Evolutionary conservation across 2,329 filamentous ascomycete genomes (phyloP), one percentile per base, ranked within the genome.

Genomic region (Aspergillus awamori): DNA sequence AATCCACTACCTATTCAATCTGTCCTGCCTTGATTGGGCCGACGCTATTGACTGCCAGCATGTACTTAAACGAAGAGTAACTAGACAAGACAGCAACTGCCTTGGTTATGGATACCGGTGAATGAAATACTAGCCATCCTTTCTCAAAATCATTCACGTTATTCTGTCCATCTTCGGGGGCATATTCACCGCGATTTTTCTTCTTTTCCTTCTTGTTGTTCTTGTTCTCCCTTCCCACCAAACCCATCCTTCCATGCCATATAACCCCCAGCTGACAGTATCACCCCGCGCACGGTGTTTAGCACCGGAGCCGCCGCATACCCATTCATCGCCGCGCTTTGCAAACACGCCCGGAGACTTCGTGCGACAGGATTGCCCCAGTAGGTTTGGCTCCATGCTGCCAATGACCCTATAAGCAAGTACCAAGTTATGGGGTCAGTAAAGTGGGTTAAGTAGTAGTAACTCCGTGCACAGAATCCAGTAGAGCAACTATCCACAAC

Each of bases 251-350:
- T 8, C 48, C 36, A 49, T 15, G 22, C 38, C 41, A 20, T 10
- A 47, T 39, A 36, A 1, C 47, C 47, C 4, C 15, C 7, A 28
- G 28, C 24, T 13, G 38, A 20, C 15, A 24, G n/a, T 13, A 45
- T 11, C 28, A 39, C 4, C 20, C 56, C 55, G 8, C 36, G 56
- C n/a, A 58, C 17, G 13, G 33, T 38, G 11, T 28, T 24, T 13
- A 43, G 13, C 30, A 58, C 28, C 41, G 43, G 28, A 15, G 39
- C 10, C 28, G 26, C 15, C 11, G 41, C 54, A 49, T 57, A 57
- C 6, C 56, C 56, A 52, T 39, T 49, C 56, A 58, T 58, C n/a
- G 17, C 56, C 15, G 56, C 56, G 22, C 56, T 52, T 20, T 52
- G 33, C 8, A 41, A 24, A 15, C 17, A 38, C 22, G 56, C 30